Base-by-base conservation (phyloP, 805 yeast genomes). In the Limtongia smithiae region DNA sequence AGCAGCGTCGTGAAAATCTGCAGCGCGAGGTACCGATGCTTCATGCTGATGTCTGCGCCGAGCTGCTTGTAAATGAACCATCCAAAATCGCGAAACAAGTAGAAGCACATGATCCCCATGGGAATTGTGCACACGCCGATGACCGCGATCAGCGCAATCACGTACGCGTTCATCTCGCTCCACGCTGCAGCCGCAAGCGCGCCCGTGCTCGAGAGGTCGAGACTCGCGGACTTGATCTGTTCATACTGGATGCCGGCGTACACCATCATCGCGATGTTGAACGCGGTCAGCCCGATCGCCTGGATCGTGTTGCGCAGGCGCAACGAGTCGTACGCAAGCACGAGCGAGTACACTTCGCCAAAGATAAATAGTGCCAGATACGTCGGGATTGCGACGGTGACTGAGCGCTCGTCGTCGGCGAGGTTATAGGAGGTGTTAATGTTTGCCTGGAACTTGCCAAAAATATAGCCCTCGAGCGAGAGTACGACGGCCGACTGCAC, bases 1-100 rank as follows among this genome's bases (percentile, higher is more conserved):
- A 71, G 58, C 32, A 72, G 58, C 14, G 70, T 59, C 37, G 68
- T 60, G 61, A 73, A 75, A 44, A 75, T 60, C 58, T 73, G 74
- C 59, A 68, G 70, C 12, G 62, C 39, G 21, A 60, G 59, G 55
- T 70, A 73, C 56, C 72, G 62, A 6, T 65, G 60, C 52, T 68
- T 66, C 58, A 73, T 65, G 17, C 60, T 59, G n/a, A 70, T 51
- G 53, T 73, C 75, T 3, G 76, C 79, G 4, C 80, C 80, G 40
- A 75, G 69, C 44, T 71, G 68, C 61, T 75, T 72, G 62, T 69
- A 76, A n/a, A 71, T 64, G 48, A 70, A 65, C 79, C 79, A 74
- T 37, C 70, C 71, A 41, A 75, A 74, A 36, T 71, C 71, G 11
- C 60, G 60, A 41, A 70, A 65, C 11, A 76, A 66, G 28, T 62